phyloP scores from a whole-genome alignment of 2,329 filamentous ascomycete genomes.

The Colletotrichum nymphaeae region DNA sequence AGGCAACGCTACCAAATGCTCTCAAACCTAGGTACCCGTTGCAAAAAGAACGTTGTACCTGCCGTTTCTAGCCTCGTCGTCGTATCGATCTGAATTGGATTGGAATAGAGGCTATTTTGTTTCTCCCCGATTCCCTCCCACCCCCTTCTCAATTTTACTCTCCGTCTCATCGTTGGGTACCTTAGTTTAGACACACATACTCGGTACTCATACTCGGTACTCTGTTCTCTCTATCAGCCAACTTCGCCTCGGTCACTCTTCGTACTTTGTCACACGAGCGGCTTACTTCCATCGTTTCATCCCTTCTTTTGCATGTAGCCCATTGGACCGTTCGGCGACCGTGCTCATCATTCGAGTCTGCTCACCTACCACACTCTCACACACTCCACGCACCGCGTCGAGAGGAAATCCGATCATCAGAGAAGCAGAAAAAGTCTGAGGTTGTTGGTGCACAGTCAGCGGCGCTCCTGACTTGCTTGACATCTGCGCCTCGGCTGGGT shows the following conservation, averaged over 20 bases:
- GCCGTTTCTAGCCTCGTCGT: not conserved
- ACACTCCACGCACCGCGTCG: not conserved
- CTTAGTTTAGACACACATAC: no score
- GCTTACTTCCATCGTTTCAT: slow-evolving; percentile 29
- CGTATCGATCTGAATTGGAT: not conserved
- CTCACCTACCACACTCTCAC: not conserved
- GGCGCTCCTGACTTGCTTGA: slow-evolving; percentile 12
- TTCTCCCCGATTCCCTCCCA: not conserved
- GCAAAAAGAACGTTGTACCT: no score
- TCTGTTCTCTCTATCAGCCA: not conserved
- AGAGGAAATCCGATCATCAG: not conserved
- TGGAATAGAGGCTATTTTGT: not conserved
- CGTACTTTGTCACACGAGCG: slow-evolving; percentile 10
- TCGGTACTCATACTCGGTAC: no score
- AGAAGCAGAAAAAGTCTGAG: not conserved
- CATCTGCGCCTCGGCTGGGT: slow-evolving; percentile 15
- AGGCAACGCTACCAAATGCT: no score
- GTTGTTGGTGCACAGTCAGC: not conserved
- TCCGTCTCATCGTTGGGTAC: not conserved
- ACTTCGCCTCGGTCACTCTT: not conserved
- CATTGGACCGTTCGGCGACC: slow-evolving; percentile 14
- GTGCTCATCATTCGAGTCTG: slow-evolving; percentile 10
- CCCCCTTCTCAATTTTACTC: not conserved
- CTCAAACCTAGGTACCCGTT: no score
- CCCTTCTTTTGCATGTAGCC: slow-evolving; percentile 12